Base-by-base conservation (phyloP, 2,329 filamentous ascomycete genomes). In the Aspergillus jensenii region DNA sequence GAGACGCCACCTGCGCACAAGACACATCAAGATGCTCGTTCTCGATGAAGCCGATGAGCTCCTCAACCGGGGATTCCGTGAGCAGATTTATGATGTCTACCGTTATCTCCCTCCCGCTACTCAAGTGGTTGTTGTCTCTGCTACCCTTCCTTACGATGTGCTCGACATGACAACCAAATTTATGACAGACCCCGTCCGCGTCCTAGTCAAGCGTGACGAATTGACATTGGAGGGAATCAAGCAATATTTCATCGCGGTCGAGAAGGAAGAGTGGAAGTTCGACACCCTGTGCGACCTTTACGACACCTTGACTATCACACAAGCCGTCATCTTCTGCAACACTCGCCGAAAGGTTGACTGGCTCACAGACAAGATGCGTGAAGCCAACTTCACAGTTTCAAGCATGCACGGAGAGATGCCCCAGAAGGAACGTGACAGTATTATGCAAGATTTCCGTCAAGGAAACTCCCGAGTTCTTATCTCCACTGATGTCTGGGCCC, bases 221-320 rank as follows among this genome's bases (percentile, higher is more conserved):
- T 81, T 99, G 82, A 99, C 95, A 2, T 86, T 99, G 51, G 95
- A 98, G 79, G 95, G 95, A 58, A 83, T 99, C 52, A 98, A 98
- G 81, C 95, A 99, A 76, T 99, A 97, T 82, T 99, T 97, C 75
- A 98, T 99, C 69, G 95, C 95, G 2, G 95, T 98, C 19, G 95
- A 99, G 78, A 98, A 97, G 82, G 95, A 99, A 77, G 95, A 98
- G 75, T 99, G 95, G 95, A 99, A 99, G 78, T 96, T 99, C 68
- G 95, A 99, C 75, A 99, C 95, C 3, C 87, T 99, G 4, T 98
- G 92, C 77, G 95, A 99, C 79, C 88, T 99, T 58, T 99, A 99
- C 83, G 95, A 99, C 75, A 98, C 95, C 12, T 85, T 99, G 45
- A 99, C 95, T 55, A 98, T 99, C 72, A 98, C 95, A 15, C 95